A percentile compares a stretch with the other conserved stretches of the same genome.
phyloP scores from a whole-genome alignment of 495 filamentous ascomycete species.

The Trichoderma erinaceum region DNA sequence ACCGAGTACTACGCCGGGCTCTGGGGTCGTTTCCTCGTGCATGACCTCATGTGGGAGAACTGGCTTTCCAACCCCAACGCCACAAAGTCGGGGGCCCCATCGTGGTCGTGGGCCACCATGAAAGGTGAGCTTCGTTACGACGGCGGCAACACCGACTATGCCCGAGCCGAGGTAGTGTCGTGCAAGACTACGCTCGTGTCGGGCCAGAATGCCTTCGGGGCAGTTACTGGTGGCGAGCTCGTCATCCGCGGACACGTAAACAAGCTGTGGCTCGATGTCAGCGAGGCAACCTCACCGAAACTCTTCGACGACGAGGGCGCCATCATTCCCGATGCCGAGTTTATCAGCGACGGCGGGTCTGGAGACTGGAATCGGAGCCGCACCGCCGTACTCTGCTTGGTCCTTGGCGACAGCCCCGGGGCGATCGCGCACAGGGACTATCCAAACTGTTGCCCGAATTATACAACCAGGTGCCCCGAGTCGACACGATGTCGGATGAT shows the following conservation, averaged over 20 bases:
- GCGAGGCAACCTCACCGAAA: background rate
- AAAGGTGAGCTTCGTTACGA: background rate
- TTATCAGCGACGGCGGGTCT: background rate
- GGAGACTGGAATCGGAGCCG: conserved; percentile 1
- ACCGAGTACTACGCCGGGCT: conserved; percentile 11
- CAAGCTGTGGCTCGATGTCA: background rate
- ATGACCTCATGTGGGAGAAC: conserved; percentile 10
- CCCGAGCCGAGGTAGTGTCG: background rate
- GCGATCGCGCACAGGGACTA: background rate
- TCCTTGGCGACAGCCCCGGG: background rate
- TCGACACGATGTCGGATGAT: background rate
- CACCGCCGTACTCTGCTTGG: background rate
- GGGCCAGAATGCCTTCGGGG: background rate
- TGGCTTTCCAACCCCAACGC: background rate
- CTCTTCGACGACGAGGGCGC: background rate
- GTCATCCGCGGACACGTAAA: conserved; percentile 8
- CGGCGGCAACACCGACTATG: background rate
- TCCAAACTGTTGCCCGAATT: background rate
- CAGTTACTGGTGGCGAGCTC: conserved; percentile 2
- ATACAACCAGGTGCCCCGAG: background rate
- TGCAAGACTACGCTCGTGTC: background rate
- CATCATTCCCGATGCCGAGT: background rate
- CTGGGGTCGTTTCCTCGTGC: background rate
- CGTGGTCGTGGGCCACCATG: conserved; percentile 10
- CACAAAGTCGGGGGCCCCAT: background rate